Conservation (phyloP, 1,284 basidiomycete species). For the Boletus sp. region DNA sequence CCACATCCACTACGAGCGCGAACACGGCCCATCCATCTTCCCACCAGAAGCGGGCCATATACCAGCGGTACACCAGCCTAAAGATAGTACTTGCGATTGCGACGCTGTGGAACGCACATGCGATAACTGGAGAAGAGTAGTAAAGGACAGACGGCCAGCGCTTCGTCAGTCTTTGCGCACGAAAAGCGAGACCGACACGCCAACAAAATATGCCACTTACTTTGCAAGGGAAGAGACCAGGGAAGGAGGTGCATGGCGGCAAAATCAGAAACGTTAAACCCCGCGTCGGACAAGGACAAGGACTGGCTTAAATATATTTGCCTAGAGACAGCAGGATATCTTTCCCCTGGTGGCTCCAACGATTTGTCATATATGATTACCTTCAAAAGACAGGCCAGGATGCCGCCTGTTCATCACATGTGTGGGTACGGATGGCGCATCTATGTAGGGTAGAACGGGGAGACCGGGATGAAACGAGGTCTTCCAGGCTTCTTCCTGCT, state of each 20-base stretch:
- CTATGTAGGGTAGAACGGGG: background rate
- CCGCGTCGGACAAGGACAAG: background rate
- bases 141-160: background rate
- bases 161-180: background rate
- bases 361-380: background rate
- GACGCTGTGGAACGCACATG: constrained; percentile 17
- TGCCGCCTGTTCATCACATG: too few species aligned
- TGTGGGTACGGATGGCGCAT: too few species aligned
- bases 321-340: background rate
- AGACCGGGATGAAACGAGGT: background rate
- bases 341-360: background rate
- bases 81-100: constrained; percentile 27
- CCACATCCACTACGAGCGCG: constrained; percentile 21
- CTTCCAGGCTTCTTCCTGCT: background rate
- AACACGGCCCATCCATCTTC: constrained; percentile 26
- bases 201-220: constrained; percentile 7
- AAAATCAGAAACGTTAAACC: background rate
- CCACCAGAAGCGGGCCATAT: constrained; percentile 26
- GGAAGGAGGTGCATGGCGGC: background rate
- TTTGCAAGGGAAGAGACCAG: constrained; percentile 18
- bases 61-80: constrained; percentile 23
- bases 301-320: constrained; percentile 9
- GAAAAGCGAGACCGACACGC: background rate
- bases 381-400: too few species aligned
- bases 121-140: constrained; percentile 9